These are phyloP conservation scores for Paecilomyces sp. DNA, from an alignment of 2,329 filamentous ascomycete species.

Conservation along the genomic window DNA sequence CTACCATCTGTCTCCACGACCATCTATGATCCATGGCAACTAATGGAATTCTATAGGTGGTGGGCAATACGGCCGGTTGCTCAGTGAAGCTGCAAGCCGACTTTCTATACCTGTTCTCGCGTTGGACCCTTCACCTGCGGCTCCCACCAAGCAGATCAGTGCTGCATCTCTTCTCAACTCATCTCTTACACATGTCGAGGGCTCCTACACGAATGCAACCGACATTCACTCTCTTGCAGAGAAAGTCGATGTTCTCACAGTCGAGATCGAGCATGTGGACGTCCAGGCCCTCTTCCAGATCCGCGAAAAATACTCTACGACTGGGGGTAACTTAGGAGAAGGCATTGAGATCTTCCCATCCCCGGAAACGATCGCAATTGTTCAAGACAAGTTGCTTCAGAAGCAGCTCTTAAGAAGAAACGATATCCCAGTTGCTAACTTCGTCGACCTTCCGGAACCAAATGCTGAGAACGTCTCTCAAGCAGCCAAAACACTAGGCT, in stretches of 20 bases:
- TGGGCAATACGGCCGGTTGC: neutral
- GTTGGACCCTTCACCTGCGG: slow-evolving; percentile 16
- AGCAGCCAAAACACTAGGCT: slow-evolving; percentile 51
- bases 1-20: too few species aligned
- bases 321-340: slow-evolving; percentile 13
- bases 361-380: slow-evolving; percentile 70
- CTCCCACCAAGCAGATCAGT: slow-evolving; percentile 74
- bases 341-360: slow-evolving; percentile 56
- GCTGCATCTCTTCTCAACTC: slow-evolving; percentile 44
- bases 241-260: slow-evolving; percentile 69
- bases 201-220: slow-evolving; percentile 74
- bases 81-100: neutral
- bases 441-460: slow-evolving; percentile 30
- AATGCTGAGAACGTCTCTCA: slow-evolving; percentile 50
- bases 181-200: slow-evolving; percentile 55
- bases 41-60: neutral
- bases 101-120: neutral
- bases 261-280: slow-evolving; percentile 90
- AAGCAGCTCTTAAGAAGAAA: slow-evolving; percentile 64
- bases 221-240: slow-evolving; percentile 67
- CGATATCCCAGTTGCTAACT: slow-evolving; percentile 61
- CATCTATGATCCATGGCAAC: neutral
- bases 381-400: slow-evolving; percentile 82
- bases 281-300: slow-evolving; percentile 75
- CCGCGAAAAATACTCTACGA: slow-evolving; percentile 27